phyloP scores from a whole-genome alignment of 163 green algal species.

The Chlorella variabilis region DNA sequence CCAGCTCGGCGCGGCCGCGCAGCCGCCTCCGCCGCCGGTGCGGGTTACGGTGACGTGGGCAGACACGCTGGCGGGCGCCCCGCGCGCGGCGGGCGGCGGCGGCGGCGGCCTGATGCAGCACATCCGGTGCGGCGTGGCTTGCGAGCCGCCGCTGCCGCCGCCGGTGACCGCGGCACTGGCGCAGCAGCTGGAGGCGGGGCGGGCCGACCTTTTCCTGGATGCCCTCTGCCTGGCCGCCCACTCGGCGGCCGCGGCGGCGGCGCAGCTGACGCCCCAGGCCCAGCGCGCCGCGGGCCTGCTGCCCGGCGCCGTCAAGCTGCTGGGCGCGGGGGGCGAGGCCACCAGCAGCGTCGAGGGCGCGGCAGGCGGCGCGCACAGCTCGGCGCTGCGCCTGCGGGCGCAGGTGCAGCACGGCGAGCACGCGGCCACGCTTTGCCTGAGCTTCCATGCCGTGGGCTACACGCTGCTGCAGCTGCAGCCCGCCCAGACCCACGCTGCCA shows the following conservation, averaged over 20 bases:
- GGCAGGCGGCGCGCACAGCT: background rate
- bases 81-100: background rate
- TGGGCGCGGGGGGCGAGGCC: background rate
- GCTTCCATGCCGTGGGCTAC: constrained; percentile 11
- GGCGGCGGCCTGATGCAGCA: background rate
- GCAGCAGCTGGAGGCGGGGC: constrained; percentile 24
- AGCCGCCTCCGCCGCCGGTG: background rate
- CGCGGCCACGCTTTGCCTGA: background rate
- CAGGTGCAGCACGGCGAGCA: constrained; percentile 26
- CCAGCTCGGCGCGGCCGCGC: background rate
- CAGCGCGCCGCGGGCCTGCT: constrained; percentile 32
- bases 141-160: constrained; percentile 16
- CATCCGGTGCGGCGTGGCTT: constrained; percentile 5
- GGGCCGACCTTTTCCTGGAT: constrained; percentile 35
- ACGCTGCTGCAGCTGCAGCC: constrained; percentile 25
- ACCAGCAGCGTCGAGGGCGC: too few relatives aligned
- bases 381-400: constrained; percentile 22
- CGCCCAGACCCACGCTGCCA: background rate
- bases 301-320: constrained; percentile 19
- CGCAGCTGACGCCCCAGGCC: background rate
- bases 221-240: constrained; percentile 23
- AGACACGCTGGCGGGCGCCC: background rate
- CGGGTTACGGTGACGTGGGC: constrained; percentile 21
- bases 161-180: constrained; percentile 4
- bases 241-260: background rate